phyloP scores from a whole-genome alignment of 2,329 filamentous ascomycete species.

The Colletotrichum lupini region DNA sequence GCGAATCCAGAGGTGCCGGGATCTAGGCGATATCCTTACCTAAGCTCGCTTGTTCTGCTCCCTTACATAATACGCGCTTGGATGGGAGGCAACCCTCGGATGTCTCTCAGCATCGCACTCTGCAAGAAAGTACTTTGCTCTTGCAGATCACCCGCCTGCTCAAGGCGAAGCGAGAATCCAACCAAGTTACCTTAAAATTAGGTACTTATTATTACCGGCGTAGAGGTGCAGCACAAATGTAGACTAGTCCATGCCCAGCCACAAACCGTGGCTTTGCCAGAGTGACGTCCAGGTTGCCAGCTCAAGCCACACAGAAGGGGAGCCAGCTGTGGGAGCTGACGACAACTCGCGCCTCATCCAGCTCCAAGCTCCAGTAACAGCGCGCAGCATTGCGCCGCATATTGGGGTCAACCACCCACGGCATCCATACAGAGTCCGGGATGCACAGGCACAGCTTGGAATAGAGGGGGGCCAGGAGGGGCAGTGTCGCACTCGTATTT shows the following conservation, averaged over 20 bases:
- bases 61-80: background rate
- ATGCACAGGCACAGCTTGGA: background rate
- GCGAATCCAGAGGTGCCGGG: background rate
- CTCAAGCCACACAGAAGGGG: background rate
- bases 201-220: no score
- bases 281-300: background rate
- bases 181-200: no score
- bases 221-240: background rate
- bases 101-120: background rate
- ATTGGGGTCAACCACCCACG: background rate
- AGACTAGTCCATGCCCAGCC: background rate
- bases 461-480: constrained; percentile 12
- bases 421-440: background rate
- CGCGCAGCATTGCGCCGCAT: constrained; percentile 11
- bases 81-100: background rate
- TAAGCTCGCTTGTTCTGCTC: background rate
- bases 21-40: background rate
- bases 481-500: constrained; percentile 17
- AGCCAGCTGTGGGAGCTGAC: constrained; percentile 18
- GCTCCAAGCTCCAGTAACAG: constrained; percentile 20
- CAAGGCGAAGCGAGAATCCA: background rate
- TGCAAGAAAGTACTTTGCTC: background rate
- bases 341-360: constrained; percentile 27
- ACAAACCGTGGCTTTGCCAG: background rate
- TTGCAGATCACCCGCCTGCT: constrained; percentile 20